Percentiles rank a stretch among this genome's conserved stretches.
Conservation (phyloP, 2,329 filamentous ascomycete species). For the Fusarium redolens region DNA sequence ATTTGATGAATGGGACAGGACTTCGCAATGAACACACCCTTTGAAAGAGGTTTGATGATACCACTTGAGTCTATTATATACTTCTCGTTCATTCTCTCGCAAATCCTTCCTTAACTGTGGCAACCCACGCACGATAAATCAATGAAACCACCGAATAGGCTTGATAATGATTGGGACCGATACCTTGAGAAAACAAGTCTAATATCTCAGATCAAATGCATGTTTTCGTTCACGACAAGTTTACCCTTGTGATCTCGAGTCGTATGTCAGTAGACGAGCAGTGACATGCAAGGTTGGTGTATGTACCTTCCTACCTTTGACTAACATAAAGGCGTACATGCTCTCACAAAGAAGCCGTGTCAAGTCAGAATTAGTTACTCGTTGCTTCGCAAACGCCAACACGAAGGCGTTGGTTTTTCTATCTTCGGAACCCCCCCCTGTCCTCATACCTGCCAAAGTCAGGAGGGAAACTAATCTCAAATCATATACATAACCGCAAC, state of each 20-base stretch:
- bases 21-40: constrained; percentile 1
- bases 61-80: constrained; percentile 4
- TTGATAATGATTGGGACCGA: not conserved
- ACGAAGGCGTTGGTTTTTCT: constrained; percentile 28
- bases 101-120: not conserved
- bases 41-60: constrained; percentile 21
- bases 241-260: not conserved
- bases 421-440: constrained; percentile 17
- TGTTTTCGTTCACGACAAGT: too few relatives aligned
- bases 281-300: not conserved
- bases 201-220: not conserved
- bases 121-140: not conserved
- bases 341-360: not conserved
- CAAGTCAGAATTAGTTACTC: not conserved
- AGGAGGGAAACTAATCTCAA: constrained; percentile 3
- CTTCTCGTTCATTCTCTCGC: not conserved
- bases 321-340: not conserved
- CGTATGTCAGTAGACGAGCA: not conserved
- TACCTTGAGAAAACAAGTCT: not conserved
- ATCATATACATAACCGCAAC: constrained; percentile 24
- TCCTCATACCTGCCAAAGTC: constrained; percentile 20
- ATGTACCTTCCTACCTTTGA: not conserved
- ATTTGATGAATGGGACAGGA: constrained; percentile 11
- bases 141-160: not conserved
- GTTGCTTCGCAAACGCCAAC: constrained; percentile 7